Evolutionary conservation across 2,329 filamentous ascomycete genomes (phyloP).

Genomic region (Davidsoniella virescens): DNA sequence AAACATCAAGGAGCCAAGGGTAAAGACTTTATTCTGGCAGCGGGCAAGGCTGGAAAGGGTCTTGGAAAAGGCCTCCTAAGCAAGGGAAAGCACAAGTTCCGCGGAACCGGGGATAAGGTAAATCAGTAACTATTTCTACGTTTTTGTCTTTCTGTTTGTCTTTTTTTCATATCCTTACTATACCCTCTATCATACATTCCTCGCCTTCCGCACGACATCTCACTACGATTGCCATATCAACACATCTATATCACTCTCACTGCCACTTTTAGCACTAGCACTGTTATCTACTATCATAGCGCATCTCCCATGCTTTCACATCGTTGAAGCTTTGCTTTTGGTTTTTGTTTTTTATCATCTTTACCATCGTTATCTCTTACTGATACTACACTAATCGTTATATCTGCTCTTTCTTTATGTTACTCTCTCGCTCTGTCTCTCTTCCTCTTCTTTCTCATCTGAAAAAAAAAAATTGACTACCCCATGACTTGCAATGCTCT

Average conservation of each 20-base stretch:
- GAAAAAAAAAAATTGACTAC: neutral
- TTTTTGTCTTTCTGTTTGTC: conserved; percentile 15
- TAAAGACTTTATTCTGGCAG: conserved; percentile 76
- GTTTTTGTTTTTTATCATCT: neutral
- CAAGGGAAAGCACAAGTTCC: conserved; percentile 76
- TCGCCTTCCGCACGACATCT: neutral
- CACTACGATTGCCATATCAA: no score
- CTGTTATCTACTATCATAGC: neutral
- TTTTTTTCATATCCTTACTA: neutral
- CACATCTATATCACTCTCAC: no score
- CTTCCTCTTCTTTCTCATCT: neutral
- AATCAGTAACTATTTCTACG: conserved; percentile 42
- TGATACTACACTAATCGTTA: no score
- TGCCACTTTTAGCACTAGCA: no score
- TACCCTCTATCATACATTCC: conserved; percentile 9
- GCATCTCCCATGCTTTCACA: neutral
- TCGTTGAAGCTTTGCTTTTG: neutral
- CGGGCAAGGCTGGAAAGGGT: conserved; percentile 80
- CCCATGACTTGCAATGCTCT: neutral
- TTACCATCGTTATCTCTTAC: no score
- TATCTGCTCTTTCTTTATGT: neutral
- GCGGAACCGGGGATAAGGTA: conserved; percentile 68
- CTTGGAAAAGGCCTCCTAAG: conserved; percentile 48
- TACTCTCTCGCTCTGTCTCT: neutral
- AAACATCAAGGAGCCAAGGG: conserved; percentile 51